Conservation (phyloP, 225 moss, liverwort and hornwort species). For the Physcomitrellopsis africana region DNA sequence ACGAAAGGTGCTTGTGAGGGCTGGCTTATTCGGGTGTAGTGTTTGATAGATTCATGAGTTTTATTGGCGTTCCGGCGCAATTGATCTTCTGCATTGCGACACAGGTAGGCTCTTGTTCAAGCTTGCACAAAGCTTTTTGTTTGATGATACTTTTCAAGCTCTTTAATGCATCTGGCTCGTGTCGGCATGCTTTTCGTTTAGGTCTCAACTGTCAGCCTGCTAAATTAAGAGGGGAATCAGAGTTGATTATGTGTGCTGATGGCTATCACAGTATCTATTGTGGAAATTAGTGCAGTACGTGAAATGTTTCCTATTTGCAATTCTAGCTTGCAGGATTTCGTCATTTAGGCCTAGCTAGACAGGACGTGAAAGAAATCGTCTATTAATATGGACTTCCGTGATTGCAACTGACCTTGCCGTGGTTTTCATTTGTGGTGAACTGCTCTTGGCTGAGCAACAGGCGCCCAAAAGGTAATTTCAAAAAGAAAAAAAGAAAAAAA, state of each 20-base stretch:
- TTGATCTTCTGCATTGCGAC: neutral
- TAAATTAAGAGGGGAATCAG: too few species aligned
- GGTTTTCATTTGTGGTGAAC: neutral
- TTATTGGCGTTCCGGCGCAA: too few species aligned
- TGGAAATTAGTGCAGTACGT: neutral
- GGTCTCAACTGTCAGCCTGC: too few species aligned
- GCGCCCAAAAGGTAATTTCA: too few species aligned
- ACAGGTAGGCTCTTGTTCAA: neutral
- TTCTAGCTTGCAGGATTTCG: conserved; percentile 1
- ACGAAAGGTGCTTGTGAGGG: too few species aligned
- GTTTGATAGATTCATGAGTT: too few species aligned
- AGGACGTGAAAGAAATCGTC: conserved; percentile 9
- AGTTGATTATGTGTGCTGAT: neutral
- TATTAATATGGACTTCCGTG: neutral
- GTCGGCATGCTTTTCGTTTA: too few species aligned
- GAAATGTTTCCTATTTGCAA: neutral
- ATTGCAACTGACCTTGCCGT: neutral
- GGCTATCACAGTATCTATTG: too few species aligned
- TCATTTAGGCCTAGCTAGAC: neutral
- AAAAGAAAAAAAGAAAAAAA: too few species aligned
- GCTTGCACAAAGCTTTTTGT: neutral
- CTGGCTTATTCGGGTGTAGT: too few species aligned
- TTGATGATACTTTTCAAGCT: neutral
- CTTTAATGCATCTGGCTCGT: too few species aligned
- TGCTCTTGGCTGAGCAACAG: neutral